Conservation (phyloP, 2,329 filamentous ascomycete genomes). For the Fusarium torulosum region DNA sequence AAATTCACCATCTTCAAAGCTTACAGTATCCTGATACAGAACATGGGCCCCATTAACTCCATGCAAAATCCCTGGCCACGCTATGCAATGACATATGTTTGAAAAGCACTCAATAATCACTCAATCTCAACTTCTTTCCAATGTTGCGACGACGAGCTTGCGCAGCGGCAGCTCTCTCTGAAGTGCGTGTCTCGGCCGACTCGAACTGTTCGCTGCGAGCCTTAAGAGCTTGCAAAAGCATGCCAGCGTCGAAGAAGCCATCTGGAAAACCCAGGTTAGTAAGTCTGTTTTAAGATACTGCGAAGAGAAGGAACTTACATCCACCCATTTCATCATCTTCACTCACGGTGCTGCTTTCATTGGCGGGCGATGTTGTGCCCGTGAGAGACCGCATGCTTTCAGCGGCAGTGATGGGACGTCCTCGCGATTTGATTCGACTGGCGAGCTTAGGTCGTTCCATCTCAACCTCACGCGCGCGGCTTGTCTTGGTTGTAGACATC, state of each 20-base stretch:
- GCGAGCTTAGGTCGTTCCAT: conserved; percentile 52
- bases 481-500: conserved; percentile 58
- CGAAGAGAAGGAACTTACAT: conserved; percentile 72
- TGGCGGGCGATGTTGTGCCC: conserved; percentile 70
- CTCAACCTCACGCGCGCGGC: conserved; percentile 68
- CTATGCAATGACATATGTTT: conserved; percentile 21
- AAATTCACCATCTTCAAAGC: conserved; percentile 2
- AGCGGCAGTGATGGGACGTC: conserved; percentile 75
- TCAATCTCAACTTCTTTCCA: conserved; percentile 78
- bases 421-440: conserved; percentile 75
- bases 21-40: conserved; percentile 15
- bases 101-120: conserved; percentile 69
- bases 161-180: conserved; percentile 71
- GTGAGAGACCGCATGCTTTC: conserved; percentile 58
- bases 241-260: conserved; percentile 97
- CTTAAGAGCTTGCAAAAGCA: conserved; percentile 90
- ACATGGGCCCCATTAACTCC: conserved; percentile 37
- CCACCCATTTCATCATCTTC: conserved; percentile 93
- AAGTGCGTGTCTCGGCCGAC: conserved; percentile 64
- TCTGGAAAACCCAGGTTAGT: conserved; percentile 67
- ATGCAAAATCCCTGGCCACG: conserved; percentile 29
- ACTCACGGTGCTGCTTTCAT: conserved; percentile 78
- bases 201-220: conserved; percentile 71
- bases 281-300: not conserved
- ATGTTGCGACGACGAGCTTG: conserved; percentile 73